Evolutionary conservation across 805 yeast genomes (phyloP).

Genomic region (Komagataella pastoris): DNA sequence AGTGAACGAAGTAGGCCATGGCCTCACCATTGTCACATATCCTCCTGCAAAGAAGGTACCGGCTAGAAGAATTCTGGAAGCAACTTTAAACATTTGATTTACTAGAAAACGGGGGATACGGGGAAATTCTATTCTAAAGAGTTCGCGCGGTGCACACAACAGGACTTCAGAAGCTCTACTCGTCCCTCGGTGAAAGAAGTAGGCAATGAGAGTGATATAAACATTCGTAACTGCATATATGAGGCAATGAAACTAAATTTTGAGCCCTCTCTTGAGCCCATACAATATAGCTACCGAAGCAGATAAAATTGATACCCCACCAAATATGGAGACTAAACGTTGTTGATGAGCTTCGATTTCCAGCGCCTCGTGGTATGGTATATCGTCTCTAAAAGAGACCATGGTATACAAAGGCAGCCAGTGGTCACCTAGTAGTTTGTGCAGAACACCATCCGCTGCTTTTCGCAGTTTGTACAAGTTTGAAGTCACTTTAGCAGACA

Average conservation of each 20-base stretch:
- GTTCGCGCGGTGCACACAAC: neutral
- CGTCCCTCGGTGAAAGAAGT: neutral
- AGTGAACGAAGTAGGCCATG: slow-evolving; percentile 13
- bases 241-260: neutral
- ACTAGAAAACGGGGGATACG: neutral
- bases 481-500: slow-evolving; percentile 71
- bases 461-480: slow-evolving; percentile 50
- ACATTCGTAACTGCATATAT: neutral
- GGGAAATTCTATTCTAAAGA: neutral
- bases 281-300: neutral
- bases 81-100: neutral
- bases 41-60: slow-evolving; percentile 14
- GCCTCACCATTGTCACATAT: slow-evolving; percentile 14
- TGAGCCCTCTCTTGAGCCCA: neutral
- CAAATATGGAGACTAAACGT: slow-evolving; percentile 22
- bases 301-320: neutral
- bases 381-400: slow-evolving; percentile 83
- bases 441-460: slow-evolving; percentile 50
- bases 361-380: slow-evolving; percentile 61
- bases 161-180: too few relatives aligned
- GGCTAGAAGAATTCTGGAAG: neutral
- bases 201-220: neutral
- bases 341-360: slow-evolving; percentile 40
- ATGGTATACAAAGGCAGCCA: slow-evolving; percentile 88
- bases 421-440: slow-evolving; percentile 38